phyloP scores from a whole-genome alignment of 2,329 filamentous ascomycete genomes.

The Trichophaea hybrida region DNA sequence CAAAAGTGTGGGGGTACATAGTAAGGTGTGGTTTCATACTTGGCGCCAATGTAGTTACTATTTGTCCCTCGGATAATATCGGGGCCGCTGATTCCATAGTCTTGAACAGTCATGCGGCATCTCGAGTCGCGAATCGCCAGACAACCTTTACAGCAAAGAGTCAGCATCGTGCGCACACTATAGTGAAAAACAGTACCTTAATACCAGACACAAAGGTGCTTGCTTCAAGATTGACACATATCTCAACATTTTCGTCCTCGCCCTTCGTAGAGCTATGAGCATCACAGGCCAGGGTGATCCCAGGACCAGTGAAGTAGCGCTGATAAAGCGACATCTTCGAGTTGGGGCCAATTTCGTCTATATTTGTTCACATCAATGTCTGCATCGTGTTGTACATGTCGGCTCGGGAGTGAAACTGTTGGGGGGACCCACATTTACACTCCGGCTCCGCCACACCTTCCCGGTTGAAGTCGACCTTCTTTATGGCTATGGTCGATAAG shows the following conservation, averaged over 20 bases:
- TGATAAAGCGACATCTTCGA: background rate
- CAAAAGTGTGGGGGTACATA: background rate
- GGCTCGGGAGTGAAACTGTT: background rate
- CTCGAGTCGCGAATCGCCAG: background rate
- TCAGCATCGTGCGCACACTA: background rate
- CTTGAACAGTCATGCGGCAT: background rate
- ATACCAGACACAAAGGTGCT: background rate
- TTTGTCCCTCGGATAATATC: background rate
- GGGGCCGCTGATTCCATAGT: background rate
- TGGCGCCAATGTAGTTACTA: background rate
- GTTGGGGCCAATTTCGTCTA: background rate
- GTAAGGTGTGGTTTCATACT: background rate
- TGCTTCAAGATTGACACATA: background rate
- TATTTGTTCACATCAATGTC: background rate
- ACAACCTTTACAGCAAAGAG: background rate
- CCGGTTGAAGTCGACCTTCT: background rate
- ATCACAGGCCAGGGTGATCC: background rate
- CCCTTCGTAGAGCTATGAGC: background rate
- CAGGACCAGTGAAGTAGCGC: background rate
- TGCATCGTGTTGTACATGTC: background rate
- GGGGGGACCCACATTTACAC: background rate
- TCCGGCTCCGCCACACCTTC: background rate
- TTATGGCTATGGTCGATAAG: background rate
- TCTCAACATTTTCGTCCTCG: background rate
- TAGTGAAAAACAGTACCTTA: background rate